Percentiles rank a stretch among this genome's conserved stretches.
Conservation (phyloP, 164 flowering plant species). For the Brasenia schreberi region DNA sequence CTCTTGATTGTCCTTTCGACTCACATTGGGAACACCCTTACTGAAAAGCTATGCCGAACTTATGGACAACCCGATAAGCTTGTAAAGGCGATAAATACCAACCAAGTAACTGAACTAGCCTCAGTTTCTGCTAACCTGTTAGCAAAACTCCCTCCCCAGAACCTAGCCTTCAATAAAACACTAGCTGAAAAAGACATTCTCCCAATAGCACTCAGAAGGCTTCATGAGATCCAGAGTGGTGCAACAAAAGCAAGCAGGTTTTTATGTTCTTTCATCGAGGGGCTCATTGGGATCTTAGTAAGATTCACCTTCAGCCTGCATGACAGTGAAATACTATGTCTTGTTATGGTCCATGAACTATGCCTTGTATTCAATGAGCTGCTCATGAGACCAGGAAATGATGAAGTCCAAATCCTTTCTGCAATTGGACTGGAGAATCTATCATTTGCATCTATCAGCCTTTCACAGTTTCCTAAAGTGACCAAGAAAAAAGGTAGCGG, state of each 20-base stretch:
- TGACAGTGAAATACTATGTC: constrained; percentile 36
- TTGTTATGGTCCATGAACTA: constrained; percentile 39
- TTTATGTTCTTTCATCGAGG: constrained; percentile 45
- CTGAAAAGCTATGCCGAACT: constrained; percentile 54
- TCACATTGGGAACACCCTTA: constrained; percentile 47
- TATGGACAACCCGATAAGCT: constrained; percentile 53
- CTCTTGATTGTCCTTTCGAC: constrained; percentile 38
- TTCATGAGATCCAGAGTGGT: constrained; percentile 31
- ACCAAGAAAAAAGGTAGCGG: constrained; percentile 3
- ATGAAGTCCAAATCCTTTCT: constrained; percentile 59
- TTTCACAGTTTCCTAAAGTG: constrained; percentile 28
- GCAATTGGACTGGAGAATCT: constrained; percentile 63
- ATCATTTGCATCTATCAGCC: constrained; percentile 35
- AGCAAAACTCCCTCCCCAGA: constrained; percentile 59
- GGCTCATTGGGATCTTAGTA: constrained; percentile 60
- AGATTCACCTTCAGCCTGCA: constrained; percentile 60
- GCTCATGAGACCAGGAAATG: constrained; percentile 39
- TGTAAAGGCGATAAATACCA: constrained; percentile 20
- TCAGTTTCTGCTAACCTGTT: constrained; percentile 47
- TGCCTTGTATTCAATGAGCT: constrained; percentile 43
- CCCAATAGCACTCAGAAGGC: constrained; percentile 25
- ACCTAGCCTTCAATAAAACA: constrained; percentile 54
- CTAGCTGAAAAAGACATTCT: constrained; percentile 28
- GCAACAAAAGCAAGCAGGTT: constrained; percentile 42
- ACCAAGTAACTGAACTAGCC: constrained; percentile 37